Percentiles rank a stretch among this genome's conserved stretches.
phyloP scores from a whole-genome alignment of 805 yeast genomes.

The Candida taoyuanica region DNA sequence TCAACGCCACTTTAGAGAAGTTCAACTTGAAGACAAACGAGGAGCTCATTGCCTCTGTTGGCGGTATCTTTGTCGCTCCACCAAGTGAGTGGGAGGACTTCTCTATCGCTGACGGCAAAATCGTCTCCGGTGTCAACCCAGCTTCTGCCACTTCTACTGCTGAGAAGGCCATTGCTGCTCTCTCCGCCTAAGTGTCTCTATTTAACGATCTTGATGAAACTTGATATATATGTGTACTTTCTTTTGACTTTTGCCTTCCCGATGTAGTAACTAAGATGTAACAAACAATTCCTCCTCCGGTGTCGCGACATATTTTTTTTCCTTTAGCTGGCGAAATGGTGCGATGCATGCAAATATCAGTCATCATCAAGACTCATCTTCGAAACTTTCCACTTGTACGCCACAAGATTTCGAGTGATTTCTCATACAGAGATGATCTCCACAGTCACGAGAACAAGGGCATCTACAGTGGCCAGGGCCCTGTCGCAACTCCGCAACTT shows the following conservation, averaged over 20 bases:
- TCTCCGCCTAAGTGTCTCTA: slow-evolving; percentile 1
- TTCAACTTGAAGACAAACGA: slow-evolving; percentile 34
- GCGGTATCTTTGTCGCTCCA: slow-evolving; percentile 45
- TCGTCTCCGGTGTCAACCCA: slow-evolving; percentile 67
- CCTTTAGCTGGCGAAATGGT: no score
- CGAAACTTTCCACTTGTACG: no score
- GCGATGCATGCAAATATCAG: no score
- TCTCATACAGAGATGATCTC: neutral
- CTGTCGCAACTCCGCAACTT: slow-evolving; percentile 1
- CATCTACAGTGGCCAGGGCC: neutral
- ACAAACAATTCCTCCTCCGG: no score
- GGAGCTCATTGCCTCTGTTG: slow-evolving; percentile 33
- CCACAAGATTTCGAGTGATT: no score
- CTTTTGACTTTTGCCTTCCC: no score
- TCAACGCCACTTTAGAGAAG: slow-evolving; percentile 8
- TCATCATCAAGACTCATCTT: no score
- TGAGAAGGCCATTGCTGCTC: slow-evolving; percentile 30
- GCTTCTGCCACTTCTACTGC: slow-evolving; percentile 51
- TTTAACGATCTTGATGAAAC: neutral
- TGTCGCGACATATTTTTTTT: no score
- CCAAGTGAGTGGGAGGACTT: slow-evolving; percentile 48
- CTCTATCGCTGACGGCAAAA: slow-evolving; percentile 48
- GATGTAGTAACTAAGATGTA: neutral
- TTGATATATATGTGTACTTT: no score
- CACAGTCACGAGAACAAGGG: slow-evolving; percentile 3